Evolutionary conservation across 2,329 filamentous ascomycete species (phyloP).

Genomic region (Emydomyces testavorans): DNA sequence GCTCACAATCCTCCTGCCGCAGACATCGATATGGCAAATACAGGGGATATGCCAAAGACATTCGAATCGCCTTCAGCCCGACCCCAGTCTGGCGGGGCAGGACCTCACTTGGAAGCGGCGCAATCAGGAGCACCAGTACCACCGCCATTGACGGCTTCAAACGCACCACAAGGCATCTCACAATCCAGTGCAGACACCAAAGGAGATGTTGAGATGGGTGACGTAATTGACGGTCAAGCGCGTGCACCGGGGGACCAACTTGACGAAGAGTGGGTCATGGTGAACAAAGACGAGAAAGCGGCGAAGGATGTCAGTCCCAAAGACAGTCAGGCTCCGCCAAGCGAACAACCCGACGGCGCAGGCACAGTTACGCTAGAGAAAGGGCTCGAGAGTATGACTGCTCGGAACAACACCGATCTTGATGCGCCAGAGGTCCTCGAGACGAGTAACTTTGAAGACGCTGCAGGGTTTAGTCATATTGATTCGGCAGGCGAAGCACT

Average conservation of each 20-base stretch:
- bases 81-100: not conserved
- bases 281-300: constrained; percentile 48
- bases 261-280: constrained; percentile 62
- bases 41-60: constrained; percentile 9
- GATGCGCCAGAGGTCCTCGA: constrained; percentile 26
- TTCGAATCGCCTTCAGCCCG: not conserved
- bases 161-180: constrained; percentile 2
- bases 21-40: constrained; percentile 24
- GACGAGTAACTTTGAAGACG: constrained; percentile 30
- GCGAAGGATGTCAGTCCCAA: constrained; percentile 14
- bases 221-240: constrained; percentile 35
- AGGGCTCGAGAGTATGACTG: constrained; percentile 13
- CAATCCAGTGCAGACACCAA: constrained; percentile 14
- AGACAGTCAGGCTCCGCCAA: not conserved
- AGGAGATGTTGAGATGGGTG: constrained; percentile 46
- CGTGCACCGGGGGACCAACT: constrained; percentile 35
- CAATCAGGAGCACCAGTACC: not conserved
- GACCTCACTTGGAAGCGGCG: not conserved
- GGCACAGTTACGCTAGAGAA: constrained; percentile 4
- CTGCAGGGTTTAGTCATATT: constrained; percentile 38
- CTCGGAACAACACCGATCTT: constrained; percentile 20
- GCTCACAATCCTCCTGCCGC: not conserved
- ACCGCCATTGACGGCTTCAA: constrained; percentile 30
- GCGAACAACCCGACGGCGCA: constrained; percentile 24
- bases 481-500: constrained; percentile 63